phyloP scores from a whole-genome alignment of 1,284 basidiomycete species.

The Pseudozyma tsukubaensis region DNA sequence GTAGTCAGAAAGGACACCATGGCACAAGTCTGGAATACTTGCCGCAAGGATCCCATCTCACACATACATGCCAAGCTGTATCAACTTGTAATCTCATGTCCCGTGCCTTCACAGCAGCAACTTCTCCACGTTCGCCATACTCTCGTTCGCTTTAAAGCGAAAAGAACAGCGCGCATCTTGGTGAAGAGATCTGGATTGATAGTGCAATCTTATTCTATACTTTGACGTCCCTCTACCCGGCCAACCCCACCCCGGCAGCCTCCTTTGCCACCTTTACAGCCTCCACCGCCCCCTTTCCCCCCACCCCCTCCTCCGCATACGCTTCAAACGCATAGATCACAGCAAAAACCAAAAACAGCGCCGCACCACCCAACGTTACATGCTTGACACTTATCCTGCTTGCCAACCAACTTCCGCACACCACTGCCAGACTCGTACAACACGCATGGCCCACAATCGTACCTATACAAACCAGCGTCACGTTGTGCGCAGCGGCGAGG shows the following conservation, averaged over 20 bases:
- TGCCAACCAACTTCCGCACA: conserved; percentile 86
- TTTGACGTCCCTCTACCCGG: not conserved
- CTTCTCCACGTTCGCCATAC: too few species aligned
- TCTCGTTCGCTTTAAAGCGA: too few species aligned
- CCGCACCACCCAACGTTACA: conserved; percentile 85
- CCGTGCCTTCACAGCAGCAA: too few species aligned
- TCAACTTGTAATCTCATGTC: not conserved
- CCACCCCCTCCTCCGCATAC: conserved; percentile 4
- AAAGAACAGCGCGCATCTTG: too few species aligned
- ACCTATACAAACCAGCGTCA: conserved; percentile 85
- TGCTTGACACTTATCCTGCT: conserved; percentile 43
- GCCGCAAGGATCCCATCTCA: too few species aligned
- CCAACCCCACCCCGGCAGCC: not conserved
- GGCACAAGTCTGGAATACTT: too few species aligned
- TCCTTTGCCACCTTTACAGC: conserved; percentile 17
- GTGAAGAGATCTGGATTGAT: not conserved
- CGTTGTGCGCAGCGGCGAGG: conserved; percentile 88
- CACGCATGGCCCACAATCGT: conserved; percentile 88
- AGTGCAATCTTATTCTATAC: not conserved
- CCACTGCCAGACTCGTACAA: conserved; percentile 89
- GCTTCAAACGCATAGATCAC: conserved; percentile 71
- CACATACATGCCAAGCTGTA: not conserved
- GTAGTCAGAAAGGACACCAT: too few species aligned
- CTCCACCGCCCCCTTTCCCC: not conserved
- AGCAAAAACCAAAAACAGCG: conserved; percentile 84